A percentile compares a stretch with the other conserved stretches of the same genome.
phyloP scores from a whole-genome alignment of 2,329 filamentous ascomycete species.

The Geosmithia morbida region DNA sequence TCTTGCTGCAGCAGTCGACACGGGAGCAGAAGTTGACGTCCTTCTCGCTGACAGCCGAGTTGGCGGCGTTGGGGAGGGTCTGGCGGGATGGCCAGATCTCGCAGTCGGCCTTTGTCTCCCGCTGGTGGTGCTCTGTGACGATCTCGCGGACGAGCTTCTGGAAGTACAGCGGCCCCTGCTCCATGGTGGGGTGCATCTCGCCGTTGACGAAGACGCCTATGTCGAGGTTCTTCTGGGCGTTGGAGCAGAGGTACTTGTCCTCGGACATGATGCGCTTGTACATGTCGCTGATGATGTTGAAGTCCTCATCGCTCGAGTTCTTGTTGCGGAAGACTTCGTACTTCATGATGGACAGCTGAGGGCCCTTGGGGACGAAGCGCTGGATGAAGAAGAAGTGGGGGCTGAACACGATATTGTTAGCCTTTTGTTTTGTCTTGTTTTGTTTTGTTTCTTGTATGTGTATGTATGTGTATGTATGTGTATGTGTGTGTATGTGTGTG shows the following conservation, averaged over 20 bases:
- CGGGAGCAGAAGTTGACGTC: conserved; percentile 18
- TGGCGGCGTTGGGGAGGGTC: conserved; percentile 10
- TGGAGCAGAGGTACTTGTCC: conserved; percentile 47
- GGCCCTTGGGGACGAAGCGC: conserved; percentile 40
- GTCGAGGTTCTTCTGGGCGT: conserved; percentile 45
- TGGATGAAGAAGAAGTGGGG: conserved; percentile 52
- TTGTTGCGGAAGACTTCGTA: conserved; percentile 52
- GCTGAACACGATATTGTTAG: conserved; percentile 10
- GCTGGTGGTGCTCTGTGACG: conserved; percentile 29
- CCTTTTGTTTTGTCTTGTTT: neutral
- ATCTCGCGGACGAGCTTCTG: conserved; percentile 33
- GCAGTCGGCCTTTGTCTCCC: conserved; percentile 21
- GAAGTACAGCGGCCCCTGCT: conserved; percentile 44
- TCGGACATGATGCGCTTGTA: conserved; percentile 51
- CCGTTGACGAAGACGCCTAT: conserved; percentile 47
- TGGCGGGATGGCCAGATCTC: conserved; percentile 15
- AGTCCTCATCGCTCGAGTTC: conserved; percentile 42
- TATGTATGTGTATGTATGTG: neutral
- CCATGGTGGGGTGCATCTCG: conserved; percentile 44
- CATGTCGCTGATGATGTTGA: conserved; percentile 39
- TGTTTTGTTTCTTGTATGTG: neutral
- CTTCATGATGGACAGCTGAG: conserved; percentile 37
- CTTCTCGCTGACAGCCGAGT: conserved; percentile 9
- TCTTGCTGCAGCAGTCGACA: conserved; percentile 16
- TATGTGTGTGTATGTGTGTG: neutral